These are phyloP conservation scores for Colletotrichum echinochloae DNA, from an alignment of 2,329 filamentous ascomycete species.

Conservation along the genomic window DNA sequence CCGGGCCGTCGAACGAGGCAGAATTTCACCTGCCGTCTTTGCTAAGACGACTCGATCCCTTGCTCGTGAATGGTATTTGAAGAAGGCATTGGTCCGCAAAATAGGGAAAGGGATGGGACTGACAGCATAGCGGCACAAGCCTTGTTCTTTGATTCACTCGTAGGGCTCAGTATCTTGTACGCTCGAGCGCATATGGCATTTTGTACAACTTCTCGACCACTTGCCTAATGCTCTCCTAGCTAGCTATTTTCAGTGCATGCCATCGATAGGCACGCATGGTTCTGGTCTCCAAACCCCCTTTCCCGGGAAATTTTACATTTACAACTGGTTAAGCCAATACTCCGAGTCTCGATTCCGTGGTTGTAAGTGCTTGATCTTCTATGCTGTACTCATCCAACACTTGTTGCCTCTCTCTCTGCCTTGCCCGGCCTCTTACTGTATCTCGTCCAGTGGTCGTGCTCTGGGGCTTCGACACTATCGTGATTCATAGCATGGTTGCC, in stretches of 20 bases:
- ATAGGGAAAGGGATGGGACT: slow-evolving; percentile 83
- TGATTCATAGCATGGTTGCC: not conserved
- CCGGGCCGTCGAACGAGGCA: slow-evolving; percentile 77
- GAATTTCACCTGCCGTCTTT: slow-evolving; percentile 79
- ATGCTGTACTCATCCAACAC: not conserved
- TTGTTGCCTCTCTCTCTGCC: not conserved
- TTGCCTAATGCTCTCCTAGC: not conserved
- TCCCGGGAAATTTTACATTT: not conserved
- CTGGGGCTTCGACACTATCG: not conserved
- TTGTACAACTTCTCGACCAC: not conserved
- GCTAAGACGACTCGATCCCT: slow-evolving; percentile 81
- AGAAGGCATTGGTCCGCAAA: slow-evolving; percentile 84
- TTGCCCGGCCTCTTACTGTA: not conserved
- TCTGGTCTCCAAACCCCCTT: not conserved
- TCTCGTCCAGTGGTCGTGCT: not conserved
- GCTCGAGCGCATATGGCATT: not conserved
- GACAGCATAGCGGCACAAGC: slow-evolving; percentile 15
- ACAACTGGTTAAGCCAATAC: not conserved
- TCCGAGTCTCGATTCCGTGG: not conserved
- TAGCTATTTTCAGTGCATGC: not conserved
- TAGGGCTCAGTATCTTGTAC: not conserved
- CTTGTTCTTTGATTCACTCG: not conserved
- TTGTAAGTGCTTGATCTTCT: not conserved
- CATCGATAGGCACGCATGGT: too few species aligned
- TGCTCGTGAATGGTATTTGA: slow-evolving; percentile 84